Evolutionary conservation across 371 early-diverging fungal species (phyloP), one percentile per base, ranked within the genome.

Genomic region (Lichtheimia hyalospora): DNA sequence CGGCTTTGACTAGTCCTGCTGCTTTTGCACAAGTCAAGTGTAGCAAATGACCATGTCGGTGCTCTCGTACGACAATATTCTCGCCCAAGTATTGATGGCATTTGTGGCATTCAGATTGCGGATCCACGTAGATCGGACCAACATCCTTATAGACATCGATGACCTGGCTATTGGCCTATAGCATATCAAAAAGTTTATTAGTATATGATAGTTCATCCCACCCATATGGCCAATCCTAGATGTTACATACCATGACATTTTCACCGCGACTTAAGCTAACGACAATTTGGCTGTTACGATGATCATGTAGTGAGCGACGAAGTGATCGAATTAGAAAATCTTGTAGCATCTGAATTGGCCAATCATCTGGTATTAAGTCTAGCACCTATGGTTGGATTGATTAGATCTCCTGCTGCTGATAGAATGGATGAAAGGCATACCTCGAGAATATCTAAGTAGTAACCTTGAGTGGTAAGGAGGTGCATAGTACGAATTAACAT

Each of bases 261-360:
- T 89, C 84, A 24, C 86, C 88, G 14, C 84, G 71, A 25, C 81
- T 74, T 49, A 89, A 52, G 0, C 84, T 81, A 34, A 84, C 71
- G 12, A 83, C 71, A 44, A 90, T 67, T 58, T 86, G 76, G 14
- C 78, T 72, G 54, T 87, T 83, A 13, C 81, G 81, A 24, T 69
- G 75, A 0, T 74, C 78, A 51, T 85, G 80, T 16, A 81, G 60
- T 14, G 74, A 78, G 57, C 75, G 72, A 49, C 87, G 70, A 23
- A 87, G 49, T 2, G 88, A 82, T 12, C 79, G 62, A 14, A 74
- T 58, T 12, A 90, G 61, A 52, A 85, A 90, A 13, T 77, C 66
- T 55, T 81, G 78, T 0, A 89, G 64, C 57, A 81, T 62, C 20
- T 83, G 75, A 20, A 90, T 60, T 0, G 90, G 78, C 90, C 89